Evolutionary conservation across 148 eudicot genomes (phyloP).

Genomic region (Nyssa sinensis): DNA sequence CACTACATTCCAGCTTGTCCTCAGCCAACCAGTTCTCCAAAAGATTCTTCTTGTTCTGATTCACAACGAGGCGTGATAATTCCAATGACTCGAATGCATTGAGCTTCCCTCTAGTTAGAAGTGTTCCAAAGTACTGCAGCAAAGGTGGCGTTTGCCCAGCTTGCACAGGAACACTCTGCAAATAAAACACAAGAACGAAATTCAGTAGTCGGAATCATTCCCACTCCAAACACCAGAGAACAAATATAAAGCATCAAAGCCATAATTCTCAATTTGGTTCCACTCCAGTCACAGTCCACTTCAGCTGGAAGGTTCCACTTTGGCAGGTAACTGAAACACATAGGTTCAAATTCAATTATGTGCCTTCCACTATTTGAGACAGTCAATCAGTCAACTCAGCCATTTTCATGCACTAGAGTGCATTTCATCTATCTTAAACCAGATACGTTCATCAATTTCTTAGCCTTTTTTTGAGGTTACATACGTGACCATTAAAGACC

Average conservation of each 20-base stretch:
- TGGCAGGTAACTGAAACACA: neutral
- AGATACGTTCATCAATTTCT: neutral
- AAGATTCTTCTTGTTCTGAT: constrained; percentile 95
- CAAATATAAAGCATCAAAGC: neutral
- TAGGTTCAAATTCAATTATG: neutral
- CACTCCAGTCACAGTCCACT: neutral
- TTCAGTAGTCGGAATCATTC: neutral
- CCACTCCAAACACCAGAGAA: neutral
- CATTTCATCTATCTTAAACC: neutral
- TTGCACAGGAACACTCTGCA: constrained; percentile 99
- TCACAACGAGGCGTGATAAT: constrained; percentile 91
- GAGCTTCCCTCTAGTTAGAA: constrained; percentile 86
- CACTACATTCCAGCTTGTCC: constrained; percentile 93
- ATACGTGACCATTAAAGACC: neutral
- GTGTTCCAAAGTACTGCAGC: constrained; percentile 92
- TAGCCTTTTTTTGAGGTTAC: neutral
- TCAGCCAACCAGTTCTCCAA: constrained; percentile 97
- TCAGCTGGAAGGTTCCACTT: neutral
- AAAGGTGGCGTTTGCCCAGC: constrained; percentile 97
- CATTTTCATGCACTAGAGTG: neutral
- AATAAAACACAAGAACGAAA: constrained; percentile 14
- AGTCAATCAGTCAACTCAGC: neutral
- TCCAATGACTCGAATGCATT: constrained; percentile 96
- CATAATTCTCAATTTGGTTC: neutral
- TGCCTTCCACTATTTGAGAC: neutral